phyloP scores from a whole-genome alignment of 441 rosid species.

The Aquilaria agallochum region DNA sequence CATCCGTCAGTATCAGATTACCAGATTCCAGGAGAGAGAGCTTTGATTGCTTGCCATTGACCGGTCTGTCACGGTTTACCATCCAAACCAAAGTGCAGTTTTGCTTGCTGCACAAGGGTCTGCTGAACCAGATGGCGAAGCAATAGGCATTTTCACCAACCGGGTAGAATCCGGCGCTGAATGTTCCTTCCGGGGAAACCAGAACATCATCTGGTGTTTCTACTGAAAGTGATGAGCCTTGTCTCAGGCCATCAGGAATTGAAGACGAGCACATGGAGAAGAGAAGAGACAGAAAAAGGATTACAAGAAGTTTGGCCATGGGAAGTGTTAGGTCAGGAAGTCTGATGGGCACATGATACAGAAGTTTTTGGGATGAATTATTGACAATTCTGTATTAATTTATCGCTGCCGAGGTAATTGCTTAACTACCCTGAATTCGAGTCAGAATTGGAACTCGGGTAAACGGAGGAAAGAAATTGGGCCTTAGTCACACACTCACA shows the following conservation, averaged over 20 bases:
- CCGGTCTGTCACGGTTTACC: constrained; percentile 45
- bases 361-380: no score
- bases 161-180: constrained; percentile 37
- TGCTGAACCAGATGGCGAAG: constrained; percentile 43
- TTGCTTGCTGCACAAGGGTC: constrained; percentile 6
- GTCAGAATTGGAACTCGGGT: no score
- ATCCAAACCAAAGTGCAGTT: constrained; percentile 45
- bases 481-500: no score
- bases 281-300: background rate
- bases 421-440: no score
- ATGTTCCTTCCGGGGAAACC: constrained; percentile 30
- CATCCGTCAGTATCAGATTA: constrained; percentile 31
- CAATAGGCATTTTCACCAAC: constrained; percentile 38
- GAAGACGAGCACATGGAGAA: constrained; percentile 10
- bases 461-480: no score
- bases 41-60: constrained; percentile 38
- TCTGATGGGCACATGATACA: no score
- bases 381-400: no score
- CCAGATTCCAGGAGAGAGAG: constrained; percentile 27
- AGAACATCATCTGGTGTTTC: constrained; percentile 23
- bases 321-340: background rate
- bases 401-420: no score
- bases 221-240: constrained; percentile 32
- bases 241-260: constrained; percentile 8
- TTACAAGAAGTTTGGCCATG: background rate